Conservation (phyloP, 1,284 basidiomycete genomes). For the Fomitopsis palustris region DNA sequence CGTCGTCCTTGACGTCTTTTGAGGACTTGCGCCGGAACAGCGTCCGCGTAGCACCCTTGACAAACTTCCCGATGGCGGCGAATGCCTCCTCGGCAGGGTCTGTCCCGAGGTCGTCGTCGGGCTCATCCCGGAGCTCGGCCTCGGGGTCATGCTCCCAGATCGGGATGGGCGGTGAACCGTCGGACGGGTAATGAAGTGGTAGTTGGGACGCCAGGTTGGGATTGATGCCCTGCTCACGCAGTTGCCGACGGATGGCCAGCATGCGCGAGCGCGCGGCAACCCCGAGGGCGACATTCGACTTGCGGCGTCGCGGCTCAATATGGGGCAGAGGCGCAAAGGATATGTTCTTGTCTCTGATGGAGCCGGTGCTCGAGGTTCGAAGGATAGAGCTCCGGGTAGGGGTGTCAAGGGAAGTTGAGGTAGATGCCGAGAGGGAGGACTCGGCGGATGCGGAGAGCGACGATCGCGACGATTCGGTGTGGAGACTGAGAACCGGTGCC, state of each 20-base stretch:
- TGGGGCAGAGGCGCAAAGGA: constrained; percentile 66
- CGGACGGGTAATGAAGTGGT: constrained; percentile 12
- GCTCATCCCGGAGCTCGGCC: constrained; percentile 12
- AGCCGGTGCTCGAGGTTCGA: constrained; percentile 12
- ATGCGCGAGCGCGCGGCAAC: constrained; percentile 57
- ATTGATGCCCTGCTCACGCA: constrained; percentile 18
- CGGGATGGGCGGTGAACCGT: constrained; percentile 4
- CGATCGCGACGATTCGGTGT: constrained; percentile 7
- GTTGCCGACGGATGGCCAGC: constrained; percentile 27
- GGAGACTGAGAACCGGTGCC: not conserved
- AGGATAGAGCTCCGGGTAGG: constrained; percentile 4
- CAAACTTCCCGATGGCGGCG: constrained; percentile 21
- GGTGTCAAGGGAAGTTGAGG: constrained; percentile 6
- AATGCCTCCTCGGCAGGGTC: constrained; percentile 26
- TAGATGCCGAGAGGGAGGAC: constrained; percentile 4
- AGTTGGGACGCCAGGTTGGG: constrained; percentile 7
- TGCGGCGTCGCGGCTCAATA: constrained; percentile 50
- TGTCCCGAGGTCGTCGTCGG: constrained; percentile 6
- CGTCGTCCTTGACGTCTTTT: constrained; percentile 7
- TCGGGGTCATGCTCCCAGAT: constrained; percentile 6
- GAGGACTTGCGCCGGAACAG: constrained; percentile 25
- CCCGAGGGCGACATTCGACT: constrained; percentile 55
- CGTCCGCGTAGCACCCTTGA: constrained; percentile 25
- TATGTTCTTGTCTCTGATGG: constrained; percentile 30
- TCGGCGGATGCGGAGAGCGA: constrained; percentile 9